Evolutionary conservation across 768 basidiomycete species (phyloP).

Genomic region (Exsudoporus frostii): DNA sequence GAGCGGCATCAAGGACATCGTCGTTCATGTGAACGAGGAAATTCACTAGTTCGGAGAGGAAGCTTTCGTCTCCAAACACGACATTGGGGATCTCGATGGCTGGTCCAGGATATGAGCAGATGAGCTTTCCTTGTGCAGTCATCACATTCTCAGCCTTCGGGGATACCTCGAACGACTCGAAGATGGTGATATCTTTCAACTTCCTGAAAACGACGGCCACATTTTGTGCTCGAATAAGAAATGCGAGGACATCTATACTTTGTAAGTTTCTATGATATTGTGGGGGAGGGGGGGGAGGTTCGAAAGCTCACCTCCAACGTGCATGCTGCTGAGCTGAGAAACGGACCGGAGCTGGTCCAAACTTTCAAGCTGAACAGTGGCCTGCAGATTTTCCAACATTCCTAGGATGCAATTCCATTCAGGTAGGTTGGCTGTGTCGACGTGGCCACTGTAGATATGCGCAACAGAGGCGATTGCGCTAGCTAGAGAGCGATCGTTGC

Average conservation of each 20-base stretch:
- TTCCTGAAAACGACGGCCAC: conserved; percentile 42
- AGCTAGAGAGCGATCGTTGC: conserved; percentile 29
- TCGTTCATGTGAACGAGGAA: conserved; percentile 30
- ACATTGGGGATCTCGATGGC: conserved; percentile 36
- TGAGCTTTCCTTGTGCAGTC: conserved; percentile 39
- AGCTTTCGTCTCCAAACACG: conserved; percentile 26
- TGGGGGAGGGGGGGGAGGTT: no score
- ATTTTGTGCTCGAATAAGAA: conserved; percentile 29
- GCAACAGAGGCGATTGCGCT: conserved; percentile 18
- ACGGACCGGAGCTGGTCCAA: conserved; percentile 8
- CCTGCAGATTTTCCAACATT: conserved; percentile 31
- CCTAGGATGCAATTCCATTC: conserved; percentile 31
- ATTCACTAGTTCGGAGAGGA: conserved; percentile 34
- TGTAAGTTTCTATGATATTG: background rate
- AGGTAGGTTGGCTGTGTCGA: conserved; percentile 2
- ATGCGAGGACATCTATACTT: conserved; percentile 34
- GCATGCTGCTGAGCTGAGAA: conserved; percentile 20
- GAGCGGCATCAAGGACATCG: background rate
- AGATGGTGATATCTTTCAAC: conserved; percentile 24
- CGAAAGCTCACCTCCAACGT: conserved; percentile 13
- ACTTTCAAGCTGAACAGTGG: background rate
- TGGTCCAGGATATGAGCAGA: conserved; percentile 46
- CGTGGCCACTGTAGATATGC: conserved; percentile 11
- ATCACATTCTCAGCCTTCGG: conserved; percentile 36
- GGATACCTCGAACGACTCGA: conserved; percentile 48